Evolutionary conservation across 305 asterid genomes (phyloP).

Genomic region (Solanum aculeatissimum): DNA sequence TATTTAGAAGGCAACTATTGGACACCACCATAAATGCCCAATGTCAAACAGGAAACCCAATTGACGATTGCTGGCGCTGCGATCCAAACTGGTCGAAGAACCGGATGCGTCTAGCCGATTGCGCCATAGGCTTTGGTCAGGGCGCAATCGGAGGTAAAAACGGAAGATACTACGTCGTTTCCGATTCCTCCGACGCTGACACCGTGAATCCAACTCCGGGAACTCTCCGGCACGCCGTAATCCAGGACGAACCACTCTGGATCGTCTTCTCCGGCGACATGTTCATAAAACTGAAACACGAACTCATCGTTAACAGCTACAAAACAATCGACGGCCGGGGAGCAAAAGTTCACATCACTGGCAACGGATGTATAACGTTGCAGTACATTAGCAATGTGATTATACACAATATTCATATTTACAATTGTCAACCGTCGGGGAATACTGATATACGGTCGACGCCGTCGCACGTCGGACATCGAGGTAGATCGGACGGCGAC

Average conservation of each 20-base stretch:
- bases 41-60: constrained; percentile 81
- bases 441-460: constrained; percentile 60
- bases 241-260: constrained; percentile 84
- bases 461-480: constrained; percentile 59
- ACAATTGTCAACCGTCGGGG: constrained; percentile 64
- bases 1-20: constrained; percentile 41
- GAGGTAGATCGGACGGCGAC: constrained; percentile 88
- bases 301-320: constrained; percentile 52
- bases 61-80: constrained; percentile 94
- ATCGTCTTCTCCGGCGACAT: constrained; percentile 47
- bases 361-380: constrained; percentile 73
- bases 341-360: constrained; percentile 60
- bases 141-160: constrained; percentile 67
- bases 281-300: constrained; percentile 67
- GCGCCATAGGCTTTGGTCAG: constrained; percentile 61
- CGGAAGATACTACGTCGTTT: constrained; percentile 50
- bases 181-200: constrained; percentile 73
- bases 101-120: constrained; percentile 71
- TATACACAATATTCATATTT: constrained; percentile 61
- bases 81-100: constrained; percentile 56
- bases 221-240: constrained; percentile 73
- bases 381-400: constrained; percentile 66
- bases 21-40: constrained; percentile 29
- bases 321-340: constrained; percentile 92
- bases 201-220: constrained; percentile 57